Percentiles rank a stretch among this genome's conserved stretches.
Evolutionary conservation across 2,329 filamentous ascomycete genomes (phyloP).

Genomic region (Myriosclerotinia curreyana): DNA sequence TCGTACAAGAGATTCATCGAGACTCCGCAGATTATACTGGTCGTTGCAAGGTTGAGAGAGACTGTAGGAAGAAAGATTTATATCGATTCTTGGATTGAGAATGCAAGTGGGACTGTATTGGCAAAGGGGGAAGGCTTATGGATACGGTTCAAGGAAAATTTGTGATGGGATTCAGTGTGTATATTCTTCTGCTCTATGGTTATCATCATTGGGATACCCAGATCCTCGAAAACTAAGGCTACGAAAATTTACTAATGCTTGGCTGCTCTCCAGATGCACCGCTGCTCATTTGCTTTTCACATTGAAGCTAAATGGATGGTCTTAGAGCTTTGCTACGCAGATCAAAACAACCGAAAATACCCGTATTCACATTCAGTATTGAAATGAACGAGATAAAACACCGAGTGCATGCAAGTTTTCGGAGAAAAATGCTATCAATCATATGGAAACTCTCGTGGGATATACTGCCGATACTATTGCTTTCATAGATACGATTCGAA

Average conservation of each 20-base stretch:
- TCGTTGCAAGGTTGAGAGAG: constrained; percentile 44
- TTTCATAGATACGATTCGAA: neutral
- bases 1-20: constrained; percentile 50
- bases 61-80: constrained; percentile 53
- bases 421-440: neutral
- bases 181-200: neutral
- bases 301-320: neutral
- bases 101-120: constrained; percentile 47
- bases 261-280: neutral
- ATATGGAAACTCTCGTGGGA: neutral
- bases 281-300: neutral
- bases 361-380: neutral
- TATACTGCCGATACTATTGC: neutral
- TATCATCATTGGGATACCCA: too few species aligned
- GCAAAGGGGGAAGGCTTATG: constrained; percentile 53
- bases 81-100: constrained; percentile 47
- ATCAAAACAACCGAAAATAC: neutral
- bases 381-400: neutral
- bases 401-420: neutral
- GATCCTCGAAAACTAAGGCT: neutral
- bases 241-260: neutral
- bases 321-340: neutral
- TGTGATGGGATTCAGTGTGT: neutral
- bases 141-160: constrained; percentile 34
- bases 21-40: constrained; percentile 49